Evolutionary conservation across 768 basidiomycete species (phyloP).

Genomic region (Hygrophorus russula): DNA sequence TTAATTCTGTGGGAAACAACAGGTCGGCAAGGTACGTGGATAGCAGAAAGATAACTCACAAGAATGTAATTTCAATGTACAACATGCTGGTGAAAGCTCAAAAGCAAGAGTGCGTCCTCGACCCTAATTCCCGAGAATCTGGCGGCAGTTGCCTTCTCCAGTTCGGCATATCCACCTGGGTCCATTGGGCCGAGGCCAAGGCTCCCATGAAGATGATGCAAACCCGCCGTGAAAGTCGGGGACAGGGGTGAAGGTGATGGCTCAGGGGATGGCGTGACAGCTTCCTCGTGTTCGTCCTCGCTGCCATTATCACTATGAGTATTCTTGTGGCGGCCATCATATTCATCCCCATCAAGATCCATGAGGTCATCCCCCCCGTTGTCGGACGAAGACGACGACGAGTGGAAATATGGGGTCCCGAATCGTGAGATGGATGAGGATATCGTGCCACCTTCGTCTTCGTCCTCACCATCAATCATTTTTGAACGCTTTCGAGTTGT

Average conservation of each 20-base stretch:
- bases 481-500: constrained; percentile 64
- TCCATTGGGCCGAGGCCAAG: constrained; percentile 21
- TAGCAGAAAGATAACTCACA: no score
- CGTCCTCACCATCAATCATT: constrained; percentile 35
- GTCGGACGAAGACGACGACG: constrained; percentile 38
- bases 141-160: constrained; percentile 32
- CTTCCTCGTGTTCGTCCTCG: constrained; percentile 66
- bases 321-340: constrained; percentile 25
- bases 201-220: constrained; percentile 2
- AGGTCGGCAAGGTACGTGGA: no score
- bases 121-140: constrained; percentile 42
- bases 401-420: constrained; percentile 37
- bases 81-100: constrained; percentile 63
- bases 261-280: constrained; percentile 60
- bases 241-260: constrained; percentile 17
- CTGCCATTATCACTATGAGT: constrained; percentile 45
- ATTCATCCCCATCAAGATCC: constrained; percentile 28
- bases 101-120: constrained; percentile 64
- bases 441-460: constrained; percentile 32
- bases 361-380: constrained; percentile 32
- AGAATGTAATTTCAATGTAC: constrained; percentile 28
- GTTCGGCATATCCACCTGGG: constrained; percentile 31
- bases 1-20: no score
- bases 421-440: constrained; percentile 40
- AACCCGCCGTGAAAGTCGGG: constrained; percentile 2